Percentiles rank a stretch among this genome's conserved stretches.
phyloP scores from a whole-genome alignment of 2,329 filamentous ascomycete species.

The Pseudogymnoascus sp. region DNA sequence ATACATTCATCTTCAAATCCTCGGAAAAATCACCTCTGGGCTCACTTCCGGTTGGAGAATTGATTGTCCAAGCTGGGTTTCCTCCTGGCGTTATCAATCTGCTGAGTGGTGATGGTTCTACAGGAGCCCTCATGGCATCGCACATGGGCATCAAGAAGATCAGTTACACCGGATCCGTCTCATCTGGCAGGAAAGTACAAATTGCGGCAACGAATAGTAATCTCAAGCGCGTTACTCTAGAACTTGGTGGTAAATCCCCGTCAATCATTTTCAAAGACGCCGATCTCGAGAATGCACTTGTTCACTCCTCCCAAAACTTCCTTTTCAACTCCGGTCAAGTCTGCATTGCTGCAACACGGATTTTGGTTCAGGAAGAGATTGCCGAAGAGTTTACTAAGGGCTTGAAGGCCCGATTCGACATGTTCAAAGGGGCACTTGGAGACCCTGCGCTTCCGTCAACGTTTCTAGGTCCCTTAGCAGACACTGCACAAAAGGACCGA shows the following conservation, averaged over 20 bases:
- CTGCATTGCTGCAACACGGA: slow-evolving; percentile 55
- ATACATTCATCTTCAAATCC: slow-evolving; percentile 68
- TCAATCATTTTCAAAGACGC: slow-evolving; percentile 58
- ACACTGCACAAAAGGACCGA: slow-evolving; percentile 38
- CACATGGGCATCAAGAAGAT: slow-evolving; percentile 54
- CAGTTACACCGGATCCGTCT: slow-evolving; percentile 51
- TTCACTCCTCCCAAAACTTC: slow-evolving; percentile 48
- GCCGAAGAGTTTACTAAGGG: slow-evolving; percentile 51
- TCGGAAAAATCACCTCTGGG: slow-evolving; percentile 58
- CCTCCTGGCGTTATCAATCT: slow-evolving; percentile 53
- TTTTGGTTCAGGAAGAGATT: slow-evolving; percentile 55
- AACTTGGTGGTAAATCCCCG: slow-evolving; percentile 57
- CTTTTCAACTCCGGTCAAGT: slow-evolving; percentile 44
- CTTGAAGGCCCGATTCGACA: slow-evolving; percentile 42
- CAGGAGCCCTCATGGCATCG: slow-evolving; percentile 43
- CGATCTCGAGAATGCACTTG: slow-evolving; percentile 46
- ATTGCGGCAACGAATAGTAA: slow-evolving; percentile 51
- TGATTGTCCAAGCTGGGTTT: slow-evolving; percentile 47
- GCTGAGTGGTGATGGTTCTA: slow-evolving; percentile 42
- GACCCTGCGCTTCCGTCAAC: slow-evolving; percentile 53
- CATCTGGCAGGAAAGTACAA: slow-evolving; percentile 43
- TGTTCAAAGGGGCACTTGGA: slow-evolving; percentile 56
- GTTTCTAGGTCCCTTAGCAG: slow-evolving; percentile 48
- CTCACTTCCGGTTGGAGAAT: slow-evolving; percentile 41
- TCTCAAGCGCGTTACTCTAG: slow-evolving; percentile 55